These are phyloP conservation scores for Ophiostoma fasciatum DNA, from an alignment of 2,329 filamentous ascomycete species.

Conservation along the genomic window DNA sequence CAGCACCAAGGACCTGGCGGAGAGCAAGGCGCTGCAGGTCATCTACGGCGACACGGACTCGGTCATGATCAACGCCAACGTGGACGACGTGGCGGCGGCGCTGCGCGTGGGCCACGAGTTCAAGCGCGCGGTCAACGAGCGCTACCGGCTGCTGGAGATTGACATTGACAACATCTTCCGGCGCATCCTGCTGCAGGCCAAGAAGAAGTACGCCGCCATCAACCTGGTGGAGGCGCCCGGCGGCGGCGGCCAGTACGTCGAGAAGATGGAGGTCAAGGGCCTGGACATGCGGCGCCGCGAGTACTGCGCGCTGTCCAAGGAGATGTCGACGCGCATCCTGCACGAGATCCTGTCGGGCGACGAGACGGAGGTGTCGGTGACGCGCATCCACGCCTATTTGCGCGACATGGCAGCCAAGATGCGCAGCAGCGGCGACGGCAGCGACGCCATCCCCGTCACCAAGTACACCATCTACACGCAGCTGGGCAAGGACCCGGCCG, in stretches of 20 bases:
- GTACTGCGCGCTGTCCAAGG: slow-evolving; percentile 90
- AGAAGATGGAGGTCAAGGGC: slow-evolving; percentile 96
- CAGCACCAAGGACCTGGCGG: slow-evolving; percentile 89
- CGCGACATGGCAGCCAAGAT: slow-evolving; percentile 74
- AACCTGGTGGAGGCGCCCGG: slow-evolving; percentile 78
- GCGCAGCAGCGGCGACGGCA: slow-evolving; percentile 59
- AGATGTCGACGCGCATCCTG: slow-evolving; percentile 79
- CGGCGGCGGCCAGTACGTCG: slow-evolving; percentile 77
- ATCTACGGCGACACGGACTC: slow-evolving; percentile 99
- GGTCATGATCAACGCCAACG: slow-evolving; percentile 99
- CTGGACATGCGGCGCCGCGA: slow-evolving; percentile 96
- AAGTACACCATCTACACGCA: slow-evolving; percentile 99
- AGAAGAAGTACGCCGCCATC: slow-evolving; percentile 98
- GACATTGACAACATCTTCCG: slow-evolving; percentile 97
- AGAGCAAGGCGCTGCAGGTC: slow-evolving; percentile 79
- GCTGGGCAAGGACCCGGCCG: slow-evolving; percentile 81
- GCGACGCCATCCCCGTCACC: slow-evolving; percentile 36
- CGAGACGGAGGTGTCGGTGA: slow-evolving; percentile 74
- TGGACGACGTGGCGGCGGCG: slow-evolving; percentile 81
- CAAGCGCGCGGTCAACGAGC: slow-evolving; percentile 87
- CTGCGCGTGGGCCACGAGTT: slow-evolving; percentile 88
- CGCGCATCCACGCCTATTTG: slow-evolving; percentile 86
- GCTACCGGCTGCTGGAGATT: slow-evolving; percentile 85
- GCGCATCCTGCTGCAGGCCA: slow-evolving; percentile 82
- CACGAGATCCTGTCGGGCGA: slow-evolving; percentile 91